Base-by-base conservation (phyloP, 2,329 filamentous ascomycete species). In the Hypomyces rosellus region DNA sequence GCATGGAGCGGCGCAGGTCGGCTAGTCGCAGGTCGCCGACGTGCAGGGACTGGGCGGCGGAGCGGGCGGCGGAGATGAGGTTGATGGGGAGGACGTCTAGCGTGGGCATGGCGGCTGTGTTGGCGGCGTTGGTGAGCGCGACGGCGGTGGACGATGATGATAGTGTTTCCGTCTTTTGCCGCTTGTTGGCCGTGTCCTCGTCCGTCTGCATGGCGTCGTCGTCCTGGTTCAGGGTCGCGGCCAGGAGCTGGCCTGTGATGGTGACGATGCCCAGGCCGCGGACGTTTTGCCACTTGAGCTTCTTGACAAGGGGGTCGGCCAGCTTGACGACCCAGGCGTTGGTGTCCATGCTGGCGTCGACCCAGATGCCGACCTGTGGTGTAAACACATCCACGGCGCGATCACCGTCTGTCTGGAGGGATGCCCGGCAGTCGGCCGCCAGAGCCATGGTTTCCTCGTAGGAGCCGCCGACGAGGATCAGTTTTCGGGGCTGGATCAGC, bases 251-350 rank as follows among this genome's bases (percentile, higher is more conserved):
- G 9, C 90, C 93, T 2, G 89, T 95, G 49, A 99, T 77, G n/a
- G 92, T 95, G 14, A 96, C 92, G 51, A 99, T 89, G 37, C 89
- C 88, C 7, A 97, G 74, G 2, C 88, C 90, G 50, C 89, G 85
- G 20, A 97, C 90, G 52, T 89, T 91, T 71, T 97, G 93, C 93
- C 93, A 97, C 63, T 88, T 89, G 53, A 99, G 77, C 59, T 86
- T 86, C 68, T 89, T 89, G 52, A 95, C 87, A 16, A 99, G 81
- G 41, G 81, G 74, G 58, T 92, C 88, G 45, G 89, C 90, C 15
- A 99, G 78, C 68, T 91, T 95, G 53, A 99, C 88, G 20, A 88
- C 85, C 93, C 95, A 99, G 4, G 93, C 91, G 65, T 97, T 96
- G 5, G 92, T 97, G 65, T 99, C 93, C 39, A 97, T 92, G 62